Evolutionary conservation across 2,329 filamentous ascomycete species (phyloP).

Genomic region (Epichloe sibirici): DNA sequence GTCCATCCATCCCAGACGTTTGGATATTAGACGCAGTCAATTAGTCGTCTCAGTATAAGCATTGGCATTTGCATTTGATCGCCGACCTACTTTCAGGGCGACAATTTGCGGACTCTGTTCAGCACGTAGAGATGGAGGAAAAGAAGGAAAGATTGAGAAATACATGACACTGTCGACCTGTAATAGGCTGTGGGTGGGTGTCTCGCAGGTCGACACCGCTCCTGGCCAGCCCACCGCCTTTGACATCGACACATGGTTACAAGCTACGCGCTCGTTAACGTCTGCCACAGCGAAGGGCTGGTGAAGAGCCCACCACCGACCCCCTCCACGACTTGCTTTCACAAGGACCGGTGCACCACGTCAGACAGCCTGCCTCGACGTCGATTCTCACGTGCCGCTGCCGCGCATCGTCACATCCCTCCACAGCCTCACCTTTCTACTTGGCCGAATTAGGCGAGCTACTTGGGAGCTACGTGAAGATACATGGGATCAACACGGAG

Average conservation of each 20-base stretch:
- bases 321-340: no score
- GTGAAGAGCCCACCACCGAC: no score
- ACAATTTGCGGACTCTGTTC: background rate
- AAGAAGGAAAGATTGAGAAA: background rate
- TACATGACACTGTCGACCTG: background rate
- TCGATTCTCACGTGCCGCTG: slow-evolving; percentile 6
- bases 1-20: background rate
- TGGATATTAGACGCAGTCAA: background rate
- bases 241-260: no score
- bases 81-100: no score
- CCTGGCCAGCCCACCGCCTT: background rate
- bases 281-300: no score
- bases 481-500: background rate
- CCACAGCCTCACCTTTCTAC: background rate
- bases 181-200: no score
- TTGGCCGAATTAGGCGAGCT: background rate
- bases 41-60: background rate
- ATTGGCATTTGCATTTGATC: background rate
- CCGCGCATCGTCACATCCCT: slow-evolving; percentile 2
- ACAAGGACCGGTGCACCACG: no score
- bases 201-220: background rate
- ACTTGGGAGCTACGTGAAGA: background rate
- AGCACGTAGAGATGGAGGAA: background rate
- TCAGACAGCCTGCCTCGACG: background rate
- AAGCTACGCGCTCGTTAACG: background rate